Evolutionary conservation across 1,284 basidiomycete genomes (phyloP).

Genomic region (Leccinum angustisporum): DNA sequence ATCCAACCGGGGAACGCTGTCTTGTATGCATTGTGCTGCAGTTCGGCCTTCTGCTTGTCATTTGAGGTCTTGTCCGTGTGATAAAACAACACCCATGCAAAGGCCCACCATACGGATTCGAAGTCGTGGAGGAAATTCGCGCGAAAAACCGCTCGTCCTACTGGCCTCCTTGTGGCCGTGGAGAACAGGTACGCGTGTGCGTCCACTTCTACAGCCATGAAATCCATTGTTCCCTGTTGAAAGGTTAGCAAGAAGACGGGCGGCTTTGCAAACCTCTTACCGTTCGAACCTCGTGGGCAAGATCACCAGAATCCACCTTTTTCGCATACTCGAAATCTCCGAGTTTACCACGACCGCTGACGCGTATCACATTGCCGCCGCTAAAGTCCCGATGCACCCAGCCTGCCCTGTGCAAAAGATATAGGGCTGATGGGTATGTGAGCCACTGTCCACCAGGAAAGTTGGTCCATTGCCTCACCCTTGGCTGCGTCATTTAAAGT

Average conservation of each 20-base stretch:
- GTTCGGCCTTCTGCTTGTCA: too few relatives aligned
- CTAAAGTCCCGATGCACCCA: constrained; percentile 19
- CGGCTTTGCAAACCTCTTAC: not conserved
- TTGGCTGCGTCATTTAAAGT: not conserved
- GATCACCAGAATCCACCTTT: not conserved
- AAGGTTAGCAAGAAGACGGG: not conserved
- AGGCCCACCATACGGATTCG: constrained; percentile 13
- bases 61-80: not conserved
- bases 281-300: constrained; percentile 4
- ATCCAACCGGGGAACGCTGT: not conserved
- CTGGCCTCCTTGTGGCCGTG: too few relatives aligned
- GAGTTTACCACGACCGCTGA: not conserved
- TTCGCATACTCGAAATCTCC: constrained; percentile 17
- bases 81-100: constrained; percentile 8
- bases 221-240: not conserved
- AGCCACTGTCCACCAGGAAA: not conserved
- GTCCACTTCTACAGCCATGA: constrained; percentile 7
- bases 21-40: too few relatives aligned
- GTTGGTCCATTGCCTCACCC: not conserved
- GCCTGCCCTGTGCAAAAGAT: not conserved
- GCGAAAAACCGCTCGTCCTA: not conserved
- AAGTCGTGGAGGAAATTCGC: constrained; percentile 11
- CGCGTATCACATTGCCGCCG: not conserved
- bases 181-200: not conserved
- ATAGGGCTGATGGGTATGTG: not conserved